Conservation (phyloP, 257 asterid genomes). For the Cinchona pubescens region DNA sequence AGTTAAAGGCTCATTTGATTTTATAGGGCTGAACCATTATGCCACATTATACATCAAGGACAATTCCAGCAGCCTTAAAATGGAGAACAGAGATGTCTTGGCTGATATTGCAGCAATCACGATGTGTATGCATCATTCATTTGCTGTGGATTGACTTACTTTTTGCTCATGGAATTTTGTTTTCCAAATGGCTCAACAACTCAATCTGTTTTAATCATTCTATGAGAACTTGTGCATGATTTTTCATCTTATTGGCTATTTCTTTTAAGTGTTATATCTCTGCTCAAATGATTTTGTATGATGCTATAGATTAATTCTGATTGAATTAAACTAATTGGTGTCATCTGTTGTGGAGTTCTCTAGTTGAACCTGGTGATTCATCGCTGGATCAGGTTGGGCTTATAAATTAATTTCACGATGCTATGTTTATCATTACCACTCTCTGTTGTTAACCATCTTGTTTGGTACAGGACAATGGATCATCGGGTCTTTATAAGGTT, state of each 20-base stretch:
- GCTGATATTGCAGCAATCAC: slow-evolving; percentile 32
- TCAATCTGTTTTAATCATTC: not conserved
- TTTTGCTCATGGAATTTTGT: not conserved
- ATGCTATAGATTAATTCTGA: not conserved
- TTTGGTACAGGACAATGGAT: slow-evolving; percentile 21
- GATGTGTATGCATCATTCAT: slow-evolving; percentile 24
- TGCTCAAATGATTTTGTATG: not conserved
- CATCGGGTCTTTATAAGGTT: slow-evolving; percentile 33
- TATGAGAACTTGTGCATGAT: not conserved
- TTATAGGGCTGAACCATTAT: slow-evolving; percentile 57
- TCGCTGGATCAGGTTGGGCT: slow-evolving; percentile 2
- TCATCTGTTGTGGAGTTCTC: not conserved
- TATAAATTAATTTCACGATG: not conserved
- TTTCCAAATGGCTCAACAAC: not conserved
- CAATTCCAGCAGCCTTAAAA: slow-evolving; percentile 20
- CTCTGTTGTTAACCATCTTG: not conserved
- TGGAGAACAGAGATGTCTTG: slow-evolving; percentile 22
- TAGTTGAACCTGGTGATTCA: slow-evolving; percentile 6
- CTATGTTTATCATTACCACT: not conserved
- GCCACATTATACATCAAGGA: slow-evolving; percentile 28
- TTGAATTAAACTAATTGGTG: not conserved
- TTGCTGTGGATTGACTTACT: not conserved
- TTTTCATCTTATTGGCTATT: too few species aligned
- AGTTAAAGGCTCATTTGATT: slow-evolving; percentile 57
- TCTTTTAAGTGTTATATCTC: not conserved